Conservation (phyloP, 441 rosid genomes). For the Omphalea diandra region DNA sequence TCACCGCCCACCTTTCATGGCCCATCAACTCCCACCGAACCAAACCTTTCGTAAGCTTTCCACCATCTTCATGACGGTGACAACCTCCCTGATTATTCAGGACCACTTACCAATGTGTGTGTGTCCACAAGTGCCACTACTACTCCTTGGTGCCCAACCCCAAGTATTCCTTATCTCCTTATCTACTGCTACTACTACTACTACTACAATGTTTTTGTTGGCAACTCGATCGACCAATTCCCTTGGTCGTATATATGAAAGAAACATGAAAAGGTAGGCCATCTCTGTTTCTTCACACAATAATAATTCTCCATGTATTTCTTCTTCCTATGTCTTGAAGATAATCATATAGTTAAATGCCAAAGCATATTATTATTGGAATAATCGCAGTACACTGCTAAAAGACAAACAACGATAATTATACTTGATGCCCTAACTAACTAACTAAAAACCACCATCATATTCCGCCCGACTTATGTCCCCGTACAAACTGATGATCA, state of each 20-base stretch:
- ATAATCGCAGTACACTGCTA: constrained; percentile 8
- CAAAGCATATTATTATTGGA: not conserved
- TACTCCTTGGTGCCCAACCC: constrained; percentile 13
- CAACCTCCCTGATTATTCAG: constrained; percentile 26
- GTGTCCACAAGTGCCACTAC: constrained; percentile 32
- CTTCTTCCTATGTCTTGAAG: not conserved
- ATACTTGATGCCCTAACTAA: constrained; percentile 11
- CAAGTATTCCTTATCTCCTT: constrained; percentile 35
- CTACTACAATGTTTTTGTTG: too few species aligned
- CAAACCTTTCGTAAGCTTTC: constrained; percentile 35
- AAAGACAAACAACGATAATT: constrained; percentile 10
- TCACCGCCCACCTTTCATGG: constrained; percentile 38
- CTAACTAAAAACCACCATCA: constrained; percentile 3
- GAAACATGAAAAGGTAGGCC: not conserved
- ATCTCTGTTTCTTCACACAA: not conserved
- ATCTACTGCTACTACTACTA: too few species aligned
- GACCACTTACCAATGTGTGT: constrained; percentile 25
- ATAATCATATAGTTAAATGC: not conserved
- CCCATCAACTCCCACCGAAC: constrained; percentile 33
- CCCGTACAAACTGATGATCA: too few species aligned
- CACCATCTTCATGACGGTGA: constrained; percentile 38
- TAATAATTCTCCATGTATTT: not conserved
- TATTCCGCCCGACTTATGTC: not conserved
- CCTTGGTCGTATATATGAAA: not conserved
- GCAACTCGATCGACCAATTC: not conserved